Conservation (phyloP, 129 eudicot genomes). For the Lonicera japonica region DNA sequence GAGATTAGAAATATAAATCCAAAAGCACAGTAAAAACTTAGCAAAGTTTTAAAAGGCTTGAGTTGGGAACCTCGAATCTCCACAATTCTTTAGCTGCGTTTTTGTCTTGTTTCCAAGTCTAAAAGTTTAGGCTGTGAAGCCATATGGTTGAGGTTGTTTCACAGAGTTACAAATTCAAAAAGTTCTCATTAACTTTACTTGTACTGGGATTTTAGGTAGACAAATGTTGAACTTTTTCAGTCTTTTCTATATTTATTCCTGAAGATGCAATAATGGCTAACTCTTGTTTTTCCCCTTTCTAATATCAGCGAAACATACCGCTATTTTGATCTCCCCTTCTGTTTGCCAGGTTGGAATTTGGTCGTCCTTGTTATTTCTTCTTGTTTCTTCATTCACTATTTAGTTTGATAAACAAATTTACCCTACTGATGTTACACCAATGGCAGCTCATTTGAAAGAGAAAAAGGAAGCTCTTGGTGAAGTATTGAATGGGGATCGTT, state of each 20-base stretch:
- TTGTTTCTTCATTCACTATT: not conserved
- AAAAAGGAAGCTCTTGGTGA: constrained; percentile 84
- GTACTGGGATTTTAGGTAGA: not conserved
- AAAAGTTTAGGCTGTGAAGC: no score
- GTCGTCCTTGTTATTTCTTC: not conserved
- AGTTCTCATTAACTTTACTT: not conserved
- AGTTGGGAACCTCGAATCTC: no score
- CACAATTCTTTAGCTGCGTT: no score
- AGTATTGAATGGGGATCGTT: constrained; percentile 74
- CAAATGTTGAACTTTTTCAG: no score
- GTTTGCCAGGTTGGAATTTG: constrained; percentile 40
- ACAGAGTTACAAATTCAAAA: not conserved
- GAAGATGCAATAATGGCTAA: not conserved
- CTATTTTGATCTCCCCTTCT: constrained; percentile 49
- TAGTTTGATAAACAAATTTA: not conserved
- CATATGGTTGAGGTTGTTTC: not conserved
- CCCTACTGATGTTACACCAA: constrained; percentile 4
- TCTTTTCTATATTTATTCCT: not conserved
- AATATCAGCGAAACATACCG: constrained; percentile 60
- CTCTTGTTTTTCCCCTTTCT: not conserved
- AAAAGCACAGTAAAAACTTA: no score
- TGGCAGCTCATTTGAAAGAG: constrained; percentile 54
- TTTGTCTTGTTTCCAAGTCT: no score
- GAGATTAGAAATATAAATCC: no score
- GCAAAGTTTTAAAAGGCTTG: no score